Evolutionary conservation across 192 early-diverging fungal species (phyloP), one percentile per base, ranked within the genome.

Genomic region (Gorgonomyces haynaldii): DNA sequence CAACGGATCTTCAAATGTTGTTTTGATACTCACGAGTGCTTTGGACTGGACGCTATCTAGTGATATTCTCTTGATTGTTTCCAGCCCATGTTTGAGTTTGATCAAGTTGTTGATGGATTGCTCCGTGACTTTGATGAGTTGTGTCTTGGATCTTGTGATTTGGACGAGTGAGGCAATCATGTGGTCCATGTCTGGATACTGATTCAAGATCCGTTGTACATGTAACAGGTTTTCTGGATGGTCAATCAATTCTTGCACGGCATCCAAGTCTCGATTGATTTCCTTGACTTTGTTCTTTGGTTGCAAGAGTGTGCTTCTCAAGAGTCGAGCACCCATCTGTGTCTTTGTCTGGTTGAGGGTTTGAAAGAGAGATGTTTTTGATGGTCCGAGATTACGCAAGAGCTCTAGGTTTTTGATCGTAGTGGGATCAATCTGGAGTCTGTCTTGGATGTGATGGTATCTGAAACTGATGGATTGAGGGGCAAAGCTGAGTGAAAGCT

Each of bases 251-350:
- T 8, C 9, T 34, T 34, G 9, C 32, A 9, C n/a, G n/a, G 8
- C 32, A 9, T 9, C 32, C 32, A n/a, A 34, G 0, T 30, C 28
- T 31, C 10, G 4, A 42, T 19, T 46, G 4, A 16, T 27, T 30
- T 34, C 45, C 24, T 22, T n/a, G 23, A 9, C 29, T 46, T 8
- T 22, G 19, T 20, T 20, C 24, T 41, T 53, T 12, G 88, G 90
- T 54, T 89, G 86, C 13, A 94, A 42, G 8, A 91, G 82, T 57
- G 75, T 88, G 25, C 74, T 68, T 3, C 82, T 74, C 22, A 94
- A 64, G 13, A 90, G 52, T 2, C 85, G 71, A 12, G 73, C 59
- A 19, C 62, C 67, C 45, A 46, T 46, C 8, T 23, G 9, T 8
- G 45, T 46, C n/a, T 42, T 42, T 23, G 40, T 42, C 5, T 23